Evolutionary conservation across 768 basidiomycete species (phyloP).

Genomic region (Cystobasidium ongulense): DNA sequence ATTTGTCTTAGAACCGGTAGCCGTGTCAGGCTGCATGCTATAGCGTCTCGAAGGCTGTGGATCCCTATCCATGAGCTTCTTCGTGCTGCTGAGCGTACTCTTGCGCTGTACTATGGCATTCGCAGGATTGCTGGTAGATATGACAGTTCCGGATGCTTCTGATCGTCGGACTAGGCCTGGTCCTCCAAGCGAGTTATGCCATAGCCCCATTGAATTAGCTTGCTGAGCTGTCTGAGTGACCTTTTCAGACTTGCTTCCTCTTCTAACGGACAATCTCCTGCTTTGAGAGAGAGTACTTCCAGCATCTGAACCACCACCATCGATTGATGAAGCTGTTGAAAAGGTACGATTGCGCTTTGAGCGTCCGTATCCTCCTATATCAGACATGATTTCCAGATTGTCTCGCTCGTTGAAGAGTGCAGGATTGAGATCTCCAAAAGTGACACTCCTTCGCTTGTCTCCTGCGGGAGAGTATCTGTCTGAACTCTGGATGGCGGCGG

Average conservation of each 20-base stretch:
- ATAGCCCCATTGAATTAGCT: neutral
- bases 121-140: constrained; percentile 4
- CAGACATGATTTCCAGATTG: constrained; percentile 27
- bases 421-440: constrained; percentile 24
- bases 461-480: neutral
- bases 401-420: constrained; percentile 18
- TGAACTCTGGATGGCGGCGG: neutral
- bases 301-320: constrained; percentile 12
- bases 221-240: neutral
- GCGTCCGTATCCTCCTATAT: constrained; percentile 17
- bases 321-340: constrained; percentile 20
- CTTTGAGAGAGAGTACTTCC: constrained; percentile 1
- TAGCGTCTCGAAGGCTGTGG: constrained; percentile 18
- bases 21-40: constrained; percentile 2
- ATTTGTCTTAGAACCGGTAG: neutral
- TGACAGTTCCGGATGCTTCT: neutral
- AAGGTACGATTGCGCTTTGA: neutral
- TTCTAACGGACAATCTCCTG: neutral
- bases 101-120: constrained; percentile 17
- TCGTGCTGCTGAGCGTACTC: neutral
- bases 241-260: constrained; percentile 17
- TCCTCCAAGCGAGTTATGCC: constrained; percentile 20
- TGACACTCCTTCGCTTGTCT: constrained; percentile 18
- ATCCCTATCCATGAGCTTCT: neutral
- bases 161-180: constrained; percentile 11